Percentiles rank a stretch among this genome's conserved stretches.
Evolutionary conservation across 495 filamentous ascomycete genomes (phyloP).

Genomic region (Talaromyces stipitatus): DNA sequence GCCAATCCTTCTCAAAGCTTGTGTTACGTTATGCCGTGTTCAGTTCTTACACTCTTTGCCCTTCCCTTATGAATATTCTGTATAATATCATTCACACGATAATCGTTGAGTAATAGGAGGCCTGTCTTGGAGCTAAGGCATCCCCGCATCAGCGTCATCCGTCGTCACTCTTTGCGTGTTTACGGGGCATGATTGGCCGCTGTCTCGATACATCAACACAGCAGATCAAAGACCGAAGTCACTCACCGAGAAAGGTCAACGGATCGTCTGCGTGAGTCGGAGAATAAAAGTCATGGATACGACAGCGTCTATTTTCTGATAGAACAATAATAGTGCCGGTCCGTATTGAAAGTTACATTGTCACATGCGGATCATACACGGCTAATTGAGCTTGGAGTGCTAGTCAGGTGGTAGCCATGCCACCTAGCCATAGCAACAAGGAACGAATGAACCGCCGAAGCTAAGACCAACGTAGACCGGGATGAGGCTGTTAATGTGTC

Average conservation of each 20-base stretch:
- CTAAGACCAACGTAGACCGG: background rate
- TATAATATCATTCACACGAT: too few species aligned
- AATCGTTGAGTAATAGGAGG: background rate
- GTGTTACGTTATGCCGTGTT: too few species aligned
- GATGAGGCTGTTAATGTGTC: background rate
- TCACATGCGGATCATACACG: background rate
- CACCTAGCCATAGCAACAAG: background rate
- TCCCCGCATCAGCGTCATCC: constrained; percentile 3
- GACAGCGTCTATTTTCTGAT: background rate
- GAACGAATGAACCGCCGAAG: background rate
- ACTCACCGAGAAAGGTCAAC: background rate
- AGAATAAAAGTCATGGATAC: background rate
- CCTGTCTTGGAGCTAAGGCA: background rate
- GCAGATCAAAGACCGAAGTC: background rate
- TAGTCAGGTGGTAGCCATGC: background rate
- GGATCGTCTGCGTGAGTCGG: background rate
- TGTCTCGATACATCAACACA: background rate
- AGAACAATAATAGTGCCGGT: background rate
- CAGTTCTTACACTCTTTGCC: too few species aligned
- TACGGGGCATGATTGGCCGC: background rate
- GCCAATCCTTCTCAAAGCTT: background rate
- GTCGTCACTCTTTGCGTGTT: background rate
- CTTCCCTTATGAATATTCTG: too few species aligned
- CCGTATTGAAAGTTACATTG: background rate
- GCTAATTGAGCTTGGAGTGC: background rate